Conservation (phyloP, 495 filamentous ascomycete genomes). For the Tuber aestivum region DNA sequence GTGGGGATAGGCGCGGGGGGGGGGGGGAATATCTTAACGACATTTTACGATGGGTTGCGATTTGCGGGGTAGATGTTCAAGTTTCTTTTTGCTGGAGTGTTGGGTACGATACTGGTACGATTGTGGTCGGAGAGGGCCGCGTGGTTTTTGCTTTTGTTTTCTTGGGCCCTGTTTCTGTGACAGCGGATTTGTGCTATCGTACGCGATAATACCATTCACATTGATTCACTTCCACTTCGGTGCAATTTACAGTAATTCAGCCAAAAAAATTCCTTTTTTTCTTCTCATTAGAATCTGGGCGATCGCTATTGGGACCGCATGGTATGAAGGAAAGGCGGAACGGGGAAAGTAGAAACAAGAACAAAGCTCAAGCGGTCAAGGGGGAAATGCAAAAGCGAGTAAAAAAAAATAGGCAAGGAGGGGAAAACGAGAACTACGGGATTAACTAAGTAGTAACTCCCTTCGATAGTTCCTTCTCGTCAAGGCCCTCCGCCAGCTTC, state of each 20-base stretch:
- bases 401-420: neutral
- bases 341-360: neutral
- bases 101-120: neutral
- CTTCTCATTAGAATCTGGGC: neutral
- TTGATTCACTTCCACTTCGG: neutral
- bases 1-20: neutral
- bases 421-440: neutral
- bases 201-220: neutral
- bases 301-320: neutral
- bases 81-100: neutral
- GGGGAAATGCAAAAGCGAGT: neutral
- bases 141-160: neutral
- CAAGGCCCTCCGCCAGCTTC: slow-evolving; percentile 4
- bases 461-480: neutral
- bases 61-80: neutral
- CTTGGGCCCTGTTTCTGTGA: neutral
- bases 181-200: neutral
- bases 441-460: neutral
- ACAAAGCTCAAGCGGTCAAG: neutral
- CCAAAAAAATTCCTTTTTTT: too few relatives aligned
- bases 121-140: neutral
- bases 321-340: neutral
- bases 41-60: neutral
- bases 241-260: neutral
- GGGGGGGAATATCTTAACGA: neutral